Conservation (phyloP, 1,139 yeast genomes). For the Kazachstania sp. region DNA sequence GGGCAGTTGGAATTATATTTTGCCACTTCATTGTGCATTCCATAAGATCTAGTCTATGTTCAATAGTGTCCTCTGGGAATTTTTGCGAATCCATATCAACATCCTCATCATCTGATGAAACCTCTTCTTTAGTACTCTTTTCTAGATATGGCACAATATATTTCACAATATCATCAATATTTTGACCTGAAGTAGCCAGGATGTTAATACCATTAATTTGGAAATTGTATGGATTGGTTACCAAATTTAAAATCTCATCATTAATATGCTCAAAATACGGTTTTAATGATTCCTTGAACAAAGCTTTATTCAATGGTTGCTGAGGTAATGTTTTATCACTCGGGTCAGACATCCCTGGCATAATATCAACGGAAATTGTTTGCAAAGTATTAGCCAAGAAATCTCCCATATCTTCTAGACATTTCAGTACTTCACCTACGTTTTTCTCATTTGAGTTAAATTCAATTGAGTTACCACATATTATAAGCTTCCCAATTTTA, state of each 20-base stretch:
- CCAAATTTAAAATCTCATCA: constrained; percentile 36
- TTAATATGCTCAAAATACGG: constrained; percentile 38
- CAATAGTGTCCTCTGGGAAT: constrained; percentile 25
- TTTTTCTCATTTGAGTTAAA: constrained; percentile 24
- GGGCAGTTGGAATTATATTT: constrained; percentile 87
- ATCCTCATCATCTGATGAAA: constrained; percentile 12
- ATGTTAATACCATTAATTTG: constrained; percentile 46
- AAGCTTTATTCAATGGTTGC: constrained; percentile 72
- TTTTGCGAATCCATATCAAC: constrained; percentile 8
- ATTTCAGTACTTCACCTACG: constrained; percentile 19
- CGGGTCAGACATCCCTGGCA: constrained; percentile 86
- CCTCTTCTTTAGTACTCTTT: neutral
- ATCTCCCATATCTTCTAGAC: constrained; percentile 41
- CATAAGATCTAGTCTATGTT: constrained; percentile 47
- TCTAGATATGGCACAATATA: constrained; percentile 41
- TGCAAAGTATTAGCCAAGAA: constrained; percentile 50
- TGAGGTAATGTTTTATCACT: constrained; percentile 81
- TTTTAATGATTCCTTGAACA: constrained; percentile 44
- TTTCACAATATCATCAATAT: constrained; percentile 64
- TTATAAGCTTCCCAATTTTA: constrained; percentile 46
- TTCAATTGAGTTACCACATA: constrained; percentile 72
- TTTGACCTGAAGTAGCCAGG: constrained; percentile 79
- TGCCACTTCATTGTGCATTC: constrained; percentile 74
- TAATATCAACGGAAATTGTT: constrained; percentile 58
- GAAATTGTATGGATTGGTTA: constrained; percentile 75